phyloP scores from a whole-genome alignment of 1,284 basidiomycete genomes.

The Ceratobasidium sp. region DNA sequence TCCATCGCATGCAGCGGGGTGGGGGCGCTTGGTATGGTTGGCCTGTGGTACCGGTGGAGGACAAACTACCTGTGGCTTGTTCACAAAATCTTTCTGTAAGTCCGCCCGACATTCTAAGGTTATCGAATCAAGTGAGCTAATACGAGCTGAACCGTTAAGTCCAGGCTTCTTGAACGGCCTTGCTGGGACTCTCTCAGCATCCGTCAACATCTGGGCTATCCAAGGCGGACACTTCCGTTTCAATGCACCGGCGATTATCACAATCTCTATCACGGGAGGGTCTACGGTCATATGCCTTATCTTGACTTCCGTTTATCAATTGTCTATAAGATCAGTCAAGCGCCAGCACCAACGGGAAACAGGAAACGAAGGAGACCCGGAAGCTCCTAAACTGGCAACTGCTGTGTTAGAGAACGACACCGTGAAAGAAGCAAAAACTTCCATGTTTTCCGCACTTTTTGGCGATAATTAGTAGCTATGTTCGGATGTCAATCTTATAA shows the following conservation, averaged over 20 bases:
- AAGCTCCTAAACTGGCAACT: not conserved
- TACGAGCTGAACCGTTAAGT: not conserved
- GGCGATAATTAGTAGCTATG: not conserved
- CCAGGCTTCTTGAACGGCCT: constrained; percentile 29
- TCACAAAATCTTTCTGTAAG: constrained; percentile 29
- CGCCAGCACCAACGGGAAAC: constrained; percentile 1
- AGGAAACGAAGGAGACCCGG: not conserved
- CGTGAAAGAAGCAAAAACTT: not conserved
- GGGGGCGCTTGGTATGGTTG: constrained; percentile 17
- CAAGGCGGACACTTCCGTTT: constrained; percentile 32
- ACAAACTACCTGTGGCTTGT: constrained; percentile 32
- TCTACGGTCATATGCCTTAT: constrained; percentile 17
- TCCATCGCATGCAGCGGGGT: constrained; percentile 28
- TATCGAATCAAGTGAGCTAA: not conserved
- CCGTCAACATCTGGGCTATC: constrained; percentile 32
- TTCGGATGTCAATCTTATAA: not conserved
- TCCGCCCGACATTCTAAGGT: not conserved
- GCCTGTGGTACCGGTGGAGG: constrained; percentile 21
- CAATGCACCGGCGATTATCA: constrained; percentile 15
- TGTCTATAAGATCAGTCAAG: constrained; percentile 10
- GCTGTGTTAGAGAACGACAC: not conserved
- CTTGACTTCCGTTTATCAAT: constrained; percentile 13
- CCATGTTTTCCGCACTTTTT: not conserved
- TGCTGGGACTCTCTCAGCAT: constrained; percentile 18
- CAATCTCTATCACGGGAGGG: constrained; percentile 7